Base-by-base conservation (phyloP, 805 yeast species). In the Myxozyma vanderwaltii region DNA sequence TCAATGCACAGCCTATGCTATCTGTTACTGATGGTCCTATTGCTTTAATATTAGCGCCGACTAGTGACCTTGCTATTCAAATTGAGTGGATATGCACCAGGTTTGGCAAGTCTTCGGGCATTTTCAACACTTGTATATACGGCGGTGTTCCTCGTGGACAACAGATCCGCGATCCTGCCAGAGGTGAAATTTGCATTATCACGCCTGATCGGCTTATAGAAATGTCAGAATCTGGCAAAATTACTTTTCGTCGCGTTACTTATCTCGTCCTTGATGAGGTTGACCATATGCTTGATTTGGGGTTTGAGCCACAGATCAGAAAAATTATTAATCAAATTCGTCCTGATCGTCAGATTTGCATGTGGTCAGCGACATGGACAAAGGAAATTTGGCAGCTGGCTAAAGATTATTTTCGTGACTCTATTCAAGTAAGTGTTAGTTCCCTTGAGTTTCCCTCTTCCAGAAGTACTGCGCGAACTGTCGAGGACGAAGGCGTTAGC, bases 301-400 rank as follows among this genome's bases (percentile, higher is more conserved):
- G 99, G 76, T 94, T 94, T 76, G 99, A 94, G 82, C 98, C 98
- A 68, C 98, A 92, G 83, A 94, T 94, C 77, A 86, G 99, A 82
- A 92, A 92, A 79, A 94, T 94, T 76, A 92, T 94, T 68, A 68
- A 65, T 40, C 98, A 92, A 82, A 94, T 94, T 75, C 89, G 99
- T 81, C 99, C 99, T 63, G 99, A 94, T 77, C 91, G 98, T 82
- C 99, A 94, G 81, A 94, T 99, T 63, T 82, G 92, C 70, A 90
- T 94, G 97, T 94, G 98, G 98, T 92, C 98, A 63, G 99, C 99
- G 69, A 94, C 99, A 57, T 94, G 99, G 99, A 99, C 99, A 71
- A 92, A 91, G 82, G 96, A 90, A 76, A 98, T 94, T 65, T 95
- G 92, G 81, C 81, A 85, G 68, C 82, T 94, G 73, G 95, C 97